Evolutionary conservation across 371 early-diverging fungal genomes (phyloP), one percentile per base, ranked within the genome.

Genomic region (Saksenaea oblongispora): DNA sequence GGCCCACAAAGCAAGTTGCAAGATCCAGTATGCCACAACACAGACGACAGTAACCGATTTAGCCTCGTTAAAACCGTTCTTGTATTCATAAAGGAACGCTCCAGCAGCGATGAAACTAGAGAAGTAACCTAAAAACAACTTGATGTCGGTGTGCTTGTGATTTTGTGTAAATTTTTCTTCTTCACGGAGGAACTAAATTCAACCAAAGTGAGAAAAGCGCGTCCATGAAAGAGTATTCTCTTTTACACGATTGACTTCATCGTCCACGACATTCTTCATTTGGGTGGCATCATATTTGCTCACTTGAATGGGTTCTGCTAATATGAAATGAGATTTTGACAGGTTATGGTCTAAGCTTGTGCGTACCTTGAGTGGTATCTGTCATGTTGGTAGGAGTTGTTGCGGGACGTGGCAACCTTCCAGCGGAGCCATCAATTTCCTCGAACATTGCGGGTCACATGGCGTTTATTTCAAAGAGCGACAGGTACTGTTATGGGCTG

Each of bases 261-360:
- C 82, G 64, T 81, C 82, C 36, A 78, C 64, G 10, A 77, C 71
- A 57, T 76, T 69, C 34, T 76, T 81, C 18, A 78, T 35, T 61
- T 78, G 70, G 27, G 73, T 78, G 9, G 54, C 58, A 55, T 78
- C 75, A 28, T 72, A 76, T 44, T 73, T 73, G 55, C 75, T 76
- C 47, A 78, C 66, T 54, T 75, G 62, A 13, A 78, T 70, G 17
- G 75, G 73, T 37, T 69, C 70, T 65, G 42, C 54, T 24, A 7
- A 31, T 7, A 31, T 7, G 2, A 7, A 7, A 31, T 31, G 31
- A 31, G 31, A 31, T 4, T 31, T 31, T 31, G 31, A 31, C 31
- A n/a, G n/a, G n/a, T n/a, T n/a, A 18, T 10, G 39, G 7, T 31
- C 31, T 2, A 31, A 31, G 7, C 31, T 4, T 31, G 31, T 7